These are phyloP conservation scores for Proteromonas lacertae DNA, from an alignment of 352 stramenopile genomes.

Conservation along the genomic window DNA sequence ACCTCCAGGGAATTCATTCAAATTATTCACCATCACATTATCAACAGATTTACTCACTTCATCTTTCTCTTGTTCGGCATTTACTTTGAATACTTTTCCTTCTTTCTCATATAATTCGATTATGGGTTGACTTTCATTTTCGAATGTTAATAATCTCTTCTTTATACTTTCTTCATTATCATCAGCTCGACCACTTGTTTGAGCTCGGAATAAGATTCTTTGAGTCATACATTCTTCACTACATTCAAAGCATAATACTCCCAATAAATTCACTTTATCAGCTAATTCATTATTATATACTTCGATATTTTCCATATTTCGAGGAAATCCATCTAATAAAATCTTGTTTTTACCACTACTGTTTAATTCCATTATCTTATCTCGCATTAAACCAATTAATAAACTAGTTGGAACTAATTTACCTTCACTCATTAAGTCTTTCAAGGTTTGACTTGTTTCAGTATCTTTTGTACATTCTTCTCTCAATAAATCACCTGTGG, in stretches of 20 bases:
- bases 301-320: conserved; percentile 79
- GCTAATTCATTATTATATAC: conserved; percentile 11
- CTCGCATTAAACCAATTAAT: conserved; percentile 51
- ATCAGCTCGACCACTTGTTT: conserved; percentile 74
- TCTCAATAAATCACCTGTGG: conserved; percentile 57
- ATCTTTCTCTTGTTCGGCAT: neutral
- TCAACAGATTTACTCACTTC: too few species aligned
- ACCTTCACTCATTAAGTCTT: conserved; percentile 68
- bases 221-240: conserved; percentile 57
- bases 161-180: conserved; percentile 76
- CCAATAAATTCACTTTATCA: conserved; percentile 33
- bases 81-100: neutral
- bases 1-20: too few species aligned
- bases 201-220: conserved; percentile 65
- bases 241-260: conserved; percentile 58
- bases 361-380: conserved; percentile 60
- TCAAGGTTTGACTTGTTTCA: conserved; percentile 60
- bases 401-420: conserved; percentile 84
- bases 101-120: conserved; percentile 13
- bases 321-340: conserved; percentile 90
- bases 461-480: conserved; percentile 46
- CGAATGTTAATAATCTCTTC: conserved; percentile 74
- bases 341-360: conserved; percentile 31
- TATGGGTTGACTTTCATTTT: conserved; percentile 28
- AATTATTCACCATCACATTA: too few species aligned